phyloP scores from a whole-genome alignment of 83 land plant species.

The Larix sibirica region DNA sequence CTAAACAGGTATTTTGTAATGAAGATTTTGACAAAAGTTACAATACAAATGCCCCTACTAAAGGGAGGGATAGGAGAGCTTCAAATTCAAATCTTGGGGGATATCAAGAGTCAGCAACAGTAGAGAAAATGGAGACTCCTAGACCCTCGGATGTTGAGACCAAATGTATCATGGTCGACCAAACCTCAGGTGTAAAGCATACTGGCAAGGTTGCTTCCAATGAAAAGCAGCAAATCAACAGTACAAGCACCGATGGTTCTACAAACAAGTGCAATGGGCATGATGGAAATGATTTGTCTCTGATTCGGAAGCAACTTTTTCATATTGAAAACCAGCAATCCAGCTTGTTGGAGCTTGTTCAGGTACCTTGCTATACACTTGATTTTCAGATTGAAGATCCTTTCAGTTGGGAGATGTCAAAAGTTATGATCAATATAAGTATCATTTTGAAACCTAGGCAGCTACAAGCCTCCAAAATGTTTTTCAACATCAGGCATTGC shows the following conservation, averaged over 20 bases:
- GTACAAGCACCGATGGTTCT: background rate
- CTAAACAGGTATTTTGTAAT: conserved; percentile 9
- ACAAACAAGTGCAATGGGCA: conserved; percentile 18
- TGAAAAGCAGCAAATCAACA: background rate
- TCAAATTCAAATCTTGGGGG: background rate
- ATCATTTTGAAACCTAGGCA: too few species aligned
- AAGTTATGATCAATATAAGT: too few species aligned
- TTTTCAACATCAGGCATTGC: background rate
- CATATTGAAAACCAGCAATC: conserved; percentile 75
- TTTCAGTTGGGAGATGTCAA: too few species aligned
- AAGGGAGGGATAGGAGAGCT: background rate
- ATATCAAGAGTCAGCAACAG: background rate
- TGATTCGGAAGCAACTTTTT: conserved; percentile 49
- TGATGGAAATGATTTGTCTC: conserved; percentile 36
- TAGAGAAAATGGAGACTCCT: conserved; percentile 6
- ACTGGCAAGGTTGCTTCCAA: conserved; percentile 13
- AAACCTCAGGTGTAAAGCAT: conserved; percentile 14
- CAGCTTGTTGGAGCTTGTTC: conserved; percentile 52
- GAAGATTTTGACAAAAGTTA: conserved; percentile 8
- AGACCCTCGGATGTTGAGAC: conserved; percentile 28
- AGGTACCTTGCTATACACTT: conserved; percentile 32
- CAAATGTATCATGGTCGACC: conserved; percentile 26
- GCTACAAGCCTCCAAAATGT: too few species aligned
- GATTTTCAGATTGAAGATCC: background rate
- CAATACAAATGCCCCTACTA: background rate